Conservation (phyloP, 495 filamentous ascomycete genomes). For the Penicillium canariense region DNA sequence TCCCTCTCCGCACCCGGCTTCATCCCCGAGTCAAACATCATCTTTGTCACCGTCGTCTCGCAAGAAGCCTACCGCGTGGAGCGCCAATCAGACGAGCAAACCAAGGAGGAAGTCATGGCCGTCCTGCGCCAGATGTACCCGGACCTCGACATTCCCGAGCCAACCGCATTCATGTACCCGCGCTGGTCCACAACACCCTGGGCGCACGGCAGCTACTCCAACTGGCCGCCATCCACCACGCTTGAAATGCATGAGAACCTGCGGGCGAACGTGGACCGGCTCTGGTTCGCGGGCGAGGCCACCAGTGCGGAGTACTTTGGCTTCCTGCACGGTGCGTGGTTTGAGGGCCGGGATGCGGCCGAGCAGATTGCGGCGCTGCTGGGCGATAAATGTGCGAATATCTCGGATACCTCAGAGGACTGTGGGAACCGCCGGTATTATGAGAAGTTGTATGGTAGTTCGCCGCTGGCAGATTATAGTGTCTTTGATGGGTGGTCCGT, state of each 20-base stretch:
- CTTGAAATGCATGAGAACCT: constrained; percentile 72
- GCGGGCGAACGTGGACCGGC: constrained; percentile 60
- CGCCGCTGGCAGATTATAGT: constrained; percentile 23
- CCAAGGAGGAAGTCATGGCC: constrained; percentile 56
- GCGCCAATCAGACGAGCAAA: constrained; percentile 58
- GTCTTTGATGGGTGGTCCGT: constrained; percentile 21
- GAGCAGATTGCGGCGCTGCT: constrained; percentile 45
- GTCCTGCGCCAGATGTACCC: constrained; percentile 69
- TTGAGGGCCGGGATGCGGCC: constrained; percentile 57
- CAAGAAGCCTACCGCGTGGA: constrained; percentile 63
- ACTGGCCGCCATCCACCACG: constrained; percentile 67
- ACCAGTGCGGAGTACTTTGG: constrained; percentile 69
- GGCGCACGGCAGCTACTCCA: constrained; percentile 69
- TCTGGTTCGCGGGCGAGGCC: constrained; percentile 73
- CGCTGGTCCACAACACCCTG: constrained; percentile 66
- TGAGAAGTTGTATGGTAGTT: constrained; percentile 11
- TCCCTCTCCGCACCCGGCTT: constrained; percentile 60
- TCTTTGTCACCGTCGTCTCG: constrained; percentile 68
- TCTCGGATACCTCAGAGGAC: constrained; percentile 3
- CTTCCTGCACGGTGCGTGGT: constrained; percentile 68
- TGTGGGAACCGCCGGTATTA: constrained; percentile 16
- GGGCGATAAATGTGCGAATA: constrained; percentile 8
- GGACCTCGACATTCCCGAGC: constrained; percentile 58
- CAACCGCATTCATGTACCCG: constrained; percentile 66
- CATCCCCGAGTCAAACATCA: constrained; percentile 60